Percentiles rank a stretch among this genome's conserved stretches.
Evolutionary conservation across 768 basidiomycete genomes (phyloP).

Genomic region (Suillus americanus): DNA sequence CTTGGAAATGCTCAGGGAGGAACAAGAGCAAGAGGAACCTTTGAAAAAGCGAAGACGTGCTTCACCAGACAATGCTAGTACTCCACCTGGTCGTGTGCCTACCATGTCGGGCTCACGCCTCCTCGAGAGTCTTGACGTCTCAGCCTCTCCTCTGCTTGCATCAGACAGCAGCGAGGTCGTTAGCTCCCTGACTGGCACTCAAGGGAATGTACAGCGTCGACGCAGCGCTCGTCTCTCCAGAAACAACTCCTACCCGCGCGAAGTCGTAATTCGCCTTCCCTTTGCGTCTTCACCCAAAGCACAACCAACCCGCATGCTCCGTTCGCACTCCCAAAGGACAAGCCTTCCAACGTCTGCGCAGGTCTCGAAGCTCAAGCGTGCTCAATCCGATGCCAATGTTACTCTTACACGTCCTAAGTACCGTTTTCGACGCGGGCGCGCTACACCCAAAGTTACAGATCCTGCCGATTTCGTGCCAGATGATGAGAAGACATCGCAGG

Average conservation of each 20-base stretch:
- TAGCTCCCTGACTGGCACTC: neutral
- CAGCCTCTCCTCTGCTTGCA: conserved; percentile 23
- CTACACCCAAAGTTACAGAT: neutral
- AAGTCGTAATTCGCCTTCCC: conserved; percentile 22
- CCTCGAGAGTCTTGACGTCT: conserved; percentile 27
- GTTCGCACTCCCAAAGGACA: conserved; percentile 23
- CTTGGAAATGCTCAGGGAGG: conserved; percentile 26
- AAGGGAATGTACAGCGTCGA: conserved; percentile 14
- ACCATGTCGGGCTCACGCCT: conserved; percentile 17
- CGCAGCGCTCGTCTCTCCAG: conserved; percentile 23
- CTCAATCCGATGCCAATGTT: neutral
- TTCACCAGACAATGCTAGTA: neutral
- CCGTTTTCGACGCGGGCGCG: neutral
- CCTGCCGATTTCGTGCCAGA: neutral
- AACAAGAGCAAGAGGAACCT: conserved; percentile 21
- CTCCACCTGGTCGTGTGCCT: neutral
- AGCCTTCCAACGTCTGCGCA: neutral
- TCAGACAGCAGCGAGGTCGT: conserved; percentile 5
- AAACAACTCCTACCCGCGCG: conserved; percentile 8
- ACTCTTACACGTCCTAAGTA: neutral
- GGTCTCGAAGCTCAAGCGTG: neutral
- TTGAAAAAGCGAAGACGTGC: conserved; percentile 9
- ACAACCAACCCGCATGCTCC: conserved; percentile 21
- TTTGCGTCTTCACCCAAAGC: conserved; percentile 21
- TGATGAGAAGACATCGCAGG: neutral